phyloP scores from a whole-genome alignment of 2,329 filamentous ascomycete genomes.

The Kalmusia sp. region DNA sequence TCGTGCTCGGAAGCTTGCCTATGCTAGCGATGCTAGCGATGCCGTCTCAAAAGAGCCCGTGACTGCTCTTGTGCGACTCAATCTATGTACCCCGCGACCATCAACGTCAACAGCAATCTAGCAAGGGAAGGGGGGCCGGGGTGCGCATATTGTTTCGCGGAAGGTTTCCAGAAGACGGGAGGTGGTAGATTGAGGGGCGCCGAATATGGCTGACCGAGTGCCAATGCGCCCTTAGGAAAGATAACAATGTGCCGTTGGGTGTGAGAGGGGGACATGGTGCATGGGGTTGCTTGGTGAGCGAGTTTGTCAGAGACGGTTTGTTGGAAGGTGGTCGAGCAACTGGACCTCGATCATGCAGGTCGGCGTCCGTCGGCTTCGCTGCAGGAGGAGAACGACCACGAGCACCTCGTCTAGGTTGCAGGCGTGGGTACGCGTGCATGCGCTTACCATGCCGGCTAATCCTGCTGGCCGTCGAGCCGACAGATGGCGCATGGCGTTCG shows the following conservation, averaged over 20 bases:
- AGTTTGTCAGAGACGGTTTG: constrained; percentile 10
- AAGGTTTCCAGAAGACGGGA: constrained; percentile 29
- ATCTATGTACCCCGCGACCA: constrained; percentile 45
- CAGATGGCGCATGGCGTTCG: constrained; percentile 25
- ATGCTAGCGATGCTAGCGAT: background rate
- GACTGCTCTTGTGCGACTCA: constrained; percentile 36
- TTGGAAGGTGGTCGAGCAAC: constrained; percentile 6
- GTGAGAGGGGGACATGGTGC: background rate
- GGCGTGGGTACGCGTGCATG: constrained; percentile 33
- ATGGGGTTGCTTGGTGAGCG: too few relatives aligned
- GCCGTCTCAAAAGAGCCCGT: constrained; percentile 23
- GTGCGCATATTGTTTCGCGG: constrained; percentile 27
- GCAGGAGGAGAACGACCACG: constrained; percentile 26
- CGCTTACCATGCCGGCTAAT: constrained; percentile 31
- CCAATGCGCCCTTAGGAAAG: background rate
- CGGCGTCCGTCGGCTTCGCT: constrained; percentile 19
- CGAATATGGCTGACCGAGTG: background rate
- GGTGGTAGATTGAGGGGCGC: constrained; percentile 19
- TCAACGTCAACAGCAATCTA: constrained; percentile 34
- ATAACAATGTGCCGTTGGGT: background rate
- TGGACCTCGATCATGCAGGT: constrained; percentile 27
- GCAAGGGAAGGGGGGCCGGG: constrained; percentile 30
- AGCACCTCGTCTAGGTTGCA: constrained; percentile 27
- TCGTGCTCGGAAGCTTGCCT: too few relatives aligned
- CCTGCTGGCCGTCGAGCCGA: constrained; percentile 33